Percentiles rank a stretch among this genome's conserved stretches.
phyloP scores from a whole-genome alignment of 2,329 filamentous ascomycete genomes.

The Trichophyton rubrum region DNA sequence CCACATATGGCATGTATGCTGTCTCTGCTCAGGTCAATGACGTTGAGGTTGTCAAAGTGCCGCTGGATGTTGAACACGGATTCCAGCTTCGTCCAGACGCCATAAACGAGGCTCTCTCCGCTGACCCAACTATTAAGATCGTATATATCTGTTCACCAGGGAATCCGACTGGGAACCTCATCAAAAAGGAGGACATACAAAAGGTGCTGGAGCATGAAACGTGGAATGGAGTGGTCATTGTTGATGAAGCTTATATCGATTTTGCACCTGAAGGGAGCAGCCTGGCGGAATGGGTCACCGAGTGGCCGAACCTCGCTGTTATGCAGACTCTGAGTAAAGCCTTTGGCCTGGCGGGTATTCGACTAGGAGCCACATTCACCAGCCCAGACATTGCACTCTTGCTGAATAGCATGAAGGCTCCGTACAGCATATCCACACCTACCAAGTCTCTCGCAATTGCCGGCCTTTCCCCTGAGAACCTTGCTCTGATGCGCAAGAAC shows the following conservation, averaged over 20 bases:
- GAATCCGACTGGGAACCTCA: constrained; percentile 75
- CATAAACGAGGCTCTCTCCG: constrained; percentile 53
- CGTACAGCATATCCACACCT: constrained; percentile 86
- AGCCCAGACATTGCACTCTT: constrained; percentile 60
- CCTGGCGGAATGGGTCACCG: constrained; percentile 78
- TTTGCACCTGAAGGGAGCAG: constrained; percentile 70
- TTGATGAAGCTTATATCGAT: constrained; percentile 96
- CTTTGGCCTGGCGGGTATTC: constrained; percentile 87
- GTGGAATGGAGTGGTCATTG: constrained; percentile 88
- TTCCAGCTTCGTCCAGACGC: constrained; percentile 64
- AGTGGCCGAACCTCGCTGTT: constrained; percentile 91
- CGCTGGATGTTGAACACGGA: constrained; percentile 55
- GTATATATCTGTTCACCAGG: constrained; percentile 89
- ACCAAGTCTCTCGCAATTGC: constrained; percentile 69
- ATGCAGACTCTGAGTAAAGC: constrained; percentile 99
- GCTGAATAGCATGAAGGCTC: constrained; percentile 86
- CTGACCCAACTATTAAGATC: constrained; percentile 61
- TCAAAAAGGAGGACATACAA: constrained; percentile 62
- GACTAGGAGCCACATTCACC: constrained; percentile 76
- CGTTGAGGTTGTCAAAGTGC: constrained; percentile 72
- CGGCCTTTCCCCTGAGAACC: constrained; percentile 54
- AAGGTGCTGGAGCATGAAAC: constrained; percentile 68
- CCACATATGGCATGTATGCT: constrained; percentile 96
- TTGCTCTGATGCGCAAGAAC: constrained; percentile 61
- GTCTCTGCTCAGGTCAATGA: constrained; percentile 95